Evolutionary conservation across 164 flowering plant species (phyloP), one percentile per base, ranked within the genome.

Genomic region (Litsea cubeba): DNA sequence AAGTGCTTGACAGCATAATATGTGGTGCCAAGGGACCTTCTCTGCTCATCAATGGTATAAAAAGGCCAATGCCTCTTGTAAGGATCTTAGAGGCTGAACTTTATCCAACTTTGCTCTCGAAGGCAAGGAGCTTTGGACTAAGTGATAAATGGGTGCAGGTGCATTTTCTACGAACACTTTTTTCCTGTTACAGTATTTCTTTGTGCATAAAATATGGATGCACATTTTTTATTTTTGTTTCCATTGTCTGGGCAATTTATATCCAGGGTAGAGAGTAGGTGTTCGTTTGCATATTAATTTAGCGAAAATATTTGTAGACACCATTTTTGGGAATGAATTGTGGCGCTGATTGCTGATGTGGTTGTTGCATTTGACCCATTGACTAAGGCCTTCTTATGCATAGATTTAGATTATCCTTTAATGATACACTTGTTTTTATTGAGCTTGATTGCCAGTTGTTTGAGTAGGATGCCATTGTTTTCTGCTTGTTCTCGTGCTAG

Each of bases 91-190:
- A 95, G 81, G 95, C 87, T 78, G 98, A 95, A 81, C 91, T 93
- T 68, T 93, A 95, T 83, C 94, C 97, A 35, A 93, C 97, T 62
- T 80, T 95, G 85, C 97, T 95, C 35, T 95, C 98, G 35, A 95
- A 95, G 78, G 98, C 98, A 28, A 85, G 98, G 78, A 95, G 97
- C 81, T 95, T 89, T 78, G 98, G 98, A 54, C 78, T 95, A 76
- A 88, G 92, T 70, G 90, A 95, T 79, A 79, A 81, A 20, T 95
- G 97, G 98, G 85, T 93, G 76, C 89, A 91, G 82, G 97, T 95
- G 82, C n/a, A 65, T 65, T 72, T 68, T 70, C 76, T 71, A 62
- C 57, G 8, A 4, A 50, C 7, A 28, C 22, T 17, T 6, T 50
- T 26, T 57, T 30, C n/a, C 50, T 67, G 28, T 32, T 12, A 40